A percentile compares a stretch with the other conserved stretches of the same genome.
Evolutionary conservation across 2,329 filamentous ascomycete species (phyloP).

Genomic region (Epichloe aotearoae): DNA sequence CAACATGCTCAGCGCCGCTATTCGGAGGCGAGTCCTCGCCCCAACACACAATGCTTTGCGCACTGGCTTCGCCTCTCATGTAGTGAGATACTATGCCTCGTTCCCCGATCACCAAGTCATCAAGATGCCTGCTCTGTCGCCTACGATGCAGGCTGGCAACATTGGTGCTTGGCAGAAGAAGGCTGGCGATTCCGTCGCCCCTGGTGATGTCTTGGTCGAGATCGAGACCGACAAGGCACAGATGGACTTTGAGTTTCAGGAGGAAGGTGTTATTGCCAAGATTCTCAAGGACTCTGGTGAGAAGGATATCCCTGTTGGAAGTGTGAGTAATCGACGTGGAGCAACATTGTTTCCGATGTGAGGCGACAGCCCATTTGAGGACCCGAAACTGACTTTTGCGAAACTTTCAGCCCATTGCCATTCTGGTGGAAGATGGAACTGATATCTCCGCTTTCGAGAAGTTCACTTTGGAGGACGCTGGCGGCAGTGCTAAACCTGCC

Average conservation of each 20-base stretch:
- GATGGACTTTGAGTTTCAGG: constrained; percentile 99
- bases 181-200: constrained; percentile 70
- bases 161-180: constrained; percentile 99
- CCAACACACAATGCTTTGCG: constrained; percentile 36
- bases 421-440: constrained; percentile 82
- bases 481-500: constrained; percentile 57
- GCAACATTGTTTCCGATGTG: constrained; percentile 3
- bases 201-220: constrained; percentile 92
- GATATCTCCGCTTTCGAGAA: constrained; percentile 80
- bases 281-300: constrained; percentile 82
- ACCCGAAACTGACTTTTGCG: constrained; percentile 3
- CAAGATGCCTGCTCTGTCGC: constrained; percentile 95
- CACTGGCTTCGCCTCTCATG: constrained; percentile 36
- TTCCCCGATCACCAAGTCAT: constrained; percentile 91
- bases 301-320: constrained; percentile 90
- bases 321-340: constrained; percentile 48
- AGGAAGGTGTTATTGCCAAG: constrained; percentile 92
- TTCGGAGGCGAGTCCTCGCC: constrained; percentile 48
- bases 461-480: constrained; percentile 82
- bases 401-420: constrained; percentile 67
- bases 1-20: constrained; percentile 48
- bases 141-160: constrained; percentile 94
- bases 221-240: constrained; percentile 99
- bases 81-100: constrained; percentile 59
- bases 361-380: neutral